Percentiles rank a stretch among this genome's conserved stretches.
Evolutionary conservation across 2,329 filamentous ascomycete species (phyloP).

Genomic region (Leptographium galeiforme): DNA sequence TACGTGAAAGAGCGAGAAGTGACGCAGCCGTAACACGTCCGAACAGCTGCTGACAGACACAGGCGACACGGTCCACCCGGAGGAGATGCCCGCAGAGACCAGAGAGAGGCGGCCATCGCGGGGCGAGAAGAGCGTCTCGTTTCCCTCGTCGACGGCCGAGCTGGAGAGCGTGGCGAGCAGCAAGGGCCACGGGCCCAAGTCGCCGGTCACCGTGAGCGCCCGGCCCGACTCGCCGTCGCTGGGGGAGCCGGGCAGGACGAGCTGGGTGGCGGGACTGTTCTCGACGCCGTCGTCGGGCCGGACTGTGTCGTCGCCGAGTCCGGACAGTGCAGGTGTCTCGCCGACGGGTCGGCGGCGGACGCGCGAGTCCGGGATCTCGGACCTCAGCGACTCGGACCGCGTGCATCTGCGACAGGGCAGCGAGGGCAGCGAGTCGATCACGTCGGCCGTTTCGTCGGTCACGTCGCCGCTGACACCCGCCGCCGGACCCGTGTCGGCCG

Average conservation of each 20-base stretch:
- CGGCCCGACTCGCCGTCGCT: slow-evolving; percentile 11
- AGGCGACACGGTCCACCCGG: not conserved
- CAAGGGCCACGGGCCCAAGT: slow-evolving; percentile 12
- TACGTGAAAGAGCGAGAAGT: slow-evolving; percentile 15
- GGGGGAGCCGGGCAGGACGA: not conserved
- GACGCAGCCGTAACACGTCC: too few relatives aligned
- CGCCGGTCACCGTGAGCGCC: not conserved
- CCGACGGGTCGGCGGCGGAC: not conserved
- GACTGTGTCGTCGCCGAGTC: not conserved
- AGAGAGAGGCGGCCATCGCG: slow-evolving; percentile 6
- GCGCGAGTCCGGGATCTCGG: slow-evolving; percentile 24
- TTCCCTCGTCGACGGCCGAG: slow-evolving; percentile 7
- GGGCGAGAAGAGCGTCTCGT: slow-evolving; percentile 8
- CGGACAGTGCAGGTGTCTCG: too few relatives aligned
- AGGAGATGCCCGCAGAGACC: not conserved
- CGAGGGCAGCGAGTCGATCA: slow-evolving; percentile 22
- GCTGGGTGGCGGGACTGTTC: not conserved
- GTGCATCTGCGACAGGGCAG: slow-evolving; percentile 28
- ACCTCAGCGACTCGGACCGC: slow-evolving; percentile 25
- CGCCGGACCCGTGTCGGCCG: not conserved
- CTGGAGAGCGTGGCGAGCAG: slow-evolving; percentile 19
- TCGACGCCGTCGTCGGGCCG: not conserved
- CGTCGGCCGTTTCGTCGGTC: slow-evolving; percentile 8
- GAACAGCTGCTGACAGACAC: slow-evolving; percentile 2
- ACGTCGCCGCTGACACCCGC: slow-evolving; percentile 3